Evolutionary conservation across 805 yeast genomes (phyloP).

Genomic region (Candida railenensis): DNA sequence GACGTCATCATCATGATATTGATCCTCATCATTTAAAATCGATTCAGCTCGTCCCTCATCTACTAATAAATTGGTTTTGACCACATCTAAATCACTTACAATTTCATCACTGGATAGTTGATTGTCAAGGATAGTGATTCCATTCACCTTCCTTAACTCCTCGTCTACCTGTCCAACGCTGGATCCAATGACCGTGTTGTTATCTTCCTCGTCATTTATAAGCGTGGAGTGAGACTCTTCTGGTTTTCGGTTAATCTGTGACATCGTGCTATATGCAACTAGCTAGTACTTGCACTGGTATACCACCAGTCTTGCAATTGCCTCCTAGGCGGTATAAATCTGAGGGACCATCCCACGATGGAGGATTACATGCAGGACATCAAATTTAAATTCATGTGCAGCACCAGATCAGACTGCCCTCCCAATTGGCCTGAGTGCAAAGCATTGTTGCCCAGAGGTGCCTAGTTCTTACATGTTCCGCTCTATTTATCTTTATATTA

Average conservation of each 20-base stretch:
- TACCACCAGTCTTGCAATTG: no score
- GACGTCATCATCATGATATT: conserved; percentile 7
- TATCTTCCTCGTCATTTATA: conserved; percentile 10
- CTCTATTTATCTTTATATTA: background rate
- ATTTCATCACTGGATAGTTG: conserved; percentile 32
- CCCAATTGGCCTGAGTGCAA: no score
- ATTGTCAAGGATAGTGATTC: conserved; percentile 18
- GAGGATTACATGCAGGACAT: background rate
- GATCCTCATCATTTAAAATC: conserved; percentile 11
- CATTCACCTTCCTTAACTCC: conserved; percentile 16
- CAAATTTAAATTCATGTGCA: background rate
- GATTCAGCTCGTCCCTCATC: conserved; percentile 16
- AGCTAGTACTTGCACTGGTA: no score
- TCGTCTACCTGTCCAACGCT: conserved; percentile 5
- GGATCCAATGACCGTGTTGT: conserved; percentile 8
- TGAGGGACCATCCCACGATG: no score
- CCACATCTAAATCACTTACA: conserved; percentile 26
- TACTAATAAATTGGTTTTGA: conserved; percentile 23
- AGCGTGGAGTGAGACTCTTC: background rate
- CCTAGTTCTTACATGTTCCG: background rate
- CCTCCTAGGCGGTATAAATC: no score
- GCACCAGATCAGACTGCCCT: background rate
- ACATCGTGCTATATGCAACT: background rate
- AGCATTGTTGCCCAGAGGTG: no score
- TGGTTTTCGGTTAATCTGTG: background rate